Evolutionary conservation across 1,284 basidiomycete species (phyloP), one percentile per base, ranked within the genome.

Genomic region (Microbotryomycetes sp.): DNA sequence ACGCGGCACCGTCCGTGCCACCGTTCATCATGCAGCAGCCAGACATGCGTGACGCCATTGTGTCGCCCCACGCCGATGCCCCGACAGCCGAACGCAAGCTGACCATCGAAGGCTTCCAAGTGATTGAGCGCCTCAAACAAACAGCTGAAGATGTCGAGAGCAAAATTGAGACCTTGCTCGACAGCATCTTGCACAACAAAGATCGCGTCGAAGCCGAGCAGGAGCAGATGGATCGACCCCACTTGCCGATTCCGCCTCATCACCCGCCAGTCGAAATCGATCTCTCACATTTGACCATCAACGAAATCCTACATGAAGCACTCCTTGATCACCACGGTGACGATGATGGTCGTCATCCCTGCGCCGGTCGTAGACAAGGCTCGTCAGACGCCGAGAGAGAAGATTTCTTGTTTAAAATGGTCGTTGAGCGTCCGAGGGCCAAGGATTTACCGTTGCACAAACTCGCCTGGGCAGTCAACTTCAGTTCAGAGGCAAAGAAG

Each of bases 391-490:
- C 53, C 26, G 31, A 42, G 50, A 52, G 53, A n/a, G 48, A 62
- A 30, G 49, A 53, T 19, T 25, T 32, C 28, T 25, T 57, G 15
- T 29, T 15, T 7, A 25, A 26, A 48, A 49, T 49, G 51, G 29
- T 42, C 50, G 19, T 42, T 25, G 56, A 66, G 52, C 54, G 58
- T 12, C 59, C 56, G 14, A 52, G 63, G 22, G 67, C 68, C 0
- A 16, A 42, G 4, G 49, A 57, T n/a, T 54, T 68, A 16, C 71
- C 71, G 5, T 58, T 73, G 14, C 65, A 69, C 42, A 63, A 64
- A 7, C 64, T 73, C 29, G 71, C 67, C 2, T 68, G 66, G 63
- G 62, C 71, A n/a, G 60, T 70, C 54, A 72, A 72, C 59, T 59
- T 63, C 6, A 60, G 48, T 28, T 25, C 29, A 30, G 61, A 63